Conservation (phyloP, 1,284 basidiomycete genomes). For the Moesziomyces globuligerus region DNA sequence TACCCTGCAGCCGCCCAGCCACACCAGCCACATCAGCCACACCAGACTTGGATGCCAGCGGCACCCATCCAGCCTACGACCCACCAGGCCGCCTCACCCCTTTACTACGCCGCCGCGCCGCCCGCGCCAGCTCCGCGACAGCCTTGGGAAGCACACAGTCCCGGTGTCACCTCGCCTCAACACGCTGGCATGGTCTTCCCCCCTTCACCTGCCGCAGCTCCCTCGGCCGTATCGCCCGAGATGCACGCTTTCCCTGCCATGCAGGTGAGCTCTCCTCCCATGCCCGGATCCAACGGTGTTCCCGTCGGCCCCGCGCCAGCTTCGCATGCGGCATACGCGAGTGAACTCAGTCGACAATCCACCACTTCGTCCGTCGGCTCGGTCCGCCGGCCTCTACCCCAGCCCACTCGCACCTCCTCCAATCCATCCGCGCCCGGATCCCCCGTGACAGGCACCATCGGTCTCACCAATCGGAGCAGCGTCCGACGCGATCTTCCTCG, state of each 20-base stretch:
- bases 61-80: slow-evolving; percentile 15
- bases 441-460: slow-evolving; percentile 12
- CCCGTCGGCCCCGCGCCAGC: background rate
- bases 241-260: slow-evolving; percentile 10
- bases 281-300: slow-evolving; percentile 7
- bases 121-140: slow-evolving; percentile 10
- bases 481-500: slow-evolving; percentile 39
- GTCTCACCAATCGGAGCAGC: slow-evolving; percentile 27
- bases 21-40: background rate
- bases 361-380: slow-evolving; percentile 44
- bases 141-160: slow-evolving; percentile 12
- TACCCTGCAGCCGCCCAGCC: slow-evolving; percentile 14
- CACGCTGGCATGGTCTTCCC: slow-evolving; percentile 13
- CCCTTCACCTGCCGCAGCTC: slow-evolving; percentile 1
- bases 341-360: slow-evolving; percentile 38
- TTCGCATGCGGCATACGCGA: slow-evolving; percentile 18
- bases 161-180: slow-evolving; percentile 7
- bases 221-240: slow-evolving; percentile 5
- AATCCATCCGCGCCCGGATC: slow-evolving; percentile 37
- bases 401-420: slow-evolving; percentile 40
- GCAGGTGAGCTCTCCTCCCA: slow-evolving; percentile 18
- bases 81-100: slow-evolving; percentile 1
- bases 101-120: slow-evolving; percentile 10
- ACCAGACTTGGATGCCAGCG: slow-evolving; percentile 15
- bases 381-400: slow-evolving; percentile 37